phyloP scores from a whole-genome alignment of 305 asterid genomes.

The Lippia alba region DNA sequence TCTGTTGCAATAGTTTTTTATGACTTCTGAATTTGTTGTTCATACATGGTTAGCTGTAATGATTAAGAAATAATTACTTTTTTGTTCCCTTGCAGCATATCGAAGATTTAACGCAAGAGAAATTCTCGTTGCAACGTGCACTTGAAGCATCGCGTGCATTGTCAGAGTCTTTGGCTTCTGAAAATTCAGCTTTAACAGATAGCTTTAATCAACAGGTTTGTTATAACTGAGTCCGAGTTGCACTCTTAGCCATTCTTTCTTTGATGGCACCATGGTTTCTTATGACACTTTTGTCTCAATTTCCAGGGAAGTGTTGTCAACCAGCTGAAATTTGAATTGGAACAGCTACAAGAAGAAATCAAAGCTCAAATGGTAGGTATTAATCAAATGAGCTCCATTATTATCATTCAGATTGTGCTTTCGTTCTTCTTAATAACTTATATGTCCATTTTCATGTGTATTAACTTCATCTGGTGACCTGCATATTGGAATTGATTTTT shows the following conservation, averaged over 20 bases:
- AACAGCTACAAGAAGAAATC: slow-evolving; percentile 78
- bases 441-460: slow-evolving; percentile 15
- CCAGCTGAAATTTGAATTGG: slow-evolving; percentile 84
- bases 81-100: slow-evolving; percentile 69
- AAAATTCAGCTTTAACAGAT: slow-evolving; percentile 92
- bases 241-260: slow-evolving; percentile 16
- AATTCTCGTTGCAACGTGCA: slow-evolving; percentile 95
- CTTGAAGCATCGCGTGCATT: slow-evolving; percentile 91
- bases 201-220: slow-evolving; percentile 88
- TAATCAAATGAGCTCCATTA: slow-evolving; percentile 27
- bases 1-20: slow-evolving; percentile 21
- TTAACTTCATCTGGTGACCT: slow-evolving; percentile 26
- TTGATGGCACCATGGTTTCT: slow-evolving; percentile 23
- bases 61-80: slow-evolving; percentile 6
- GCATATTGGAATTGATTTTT: slow-evolving; percentile 14
- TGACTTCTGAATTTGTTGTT: neutral
- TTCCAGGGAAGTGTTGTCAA: slow-evolving; percentile 78
- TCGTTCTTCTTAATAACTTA: slow-evolving; percentile 21
- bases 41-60: slow-evolving; percentile 3
- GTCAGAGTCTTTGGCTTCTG: slow-evolving; percentile 93
- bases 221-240: neutral
- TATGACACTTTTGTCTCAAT: slow-evolving; percentile 28
- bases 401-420: slow-evolving; percentile 10
- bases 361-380: slow-evolving; percentile 76
- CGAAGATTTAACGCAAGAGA: slow-evolving; percentile 97